Conservation (phyloP, 345 rosid genomes). For the Gossypium arboreum region DNA sequence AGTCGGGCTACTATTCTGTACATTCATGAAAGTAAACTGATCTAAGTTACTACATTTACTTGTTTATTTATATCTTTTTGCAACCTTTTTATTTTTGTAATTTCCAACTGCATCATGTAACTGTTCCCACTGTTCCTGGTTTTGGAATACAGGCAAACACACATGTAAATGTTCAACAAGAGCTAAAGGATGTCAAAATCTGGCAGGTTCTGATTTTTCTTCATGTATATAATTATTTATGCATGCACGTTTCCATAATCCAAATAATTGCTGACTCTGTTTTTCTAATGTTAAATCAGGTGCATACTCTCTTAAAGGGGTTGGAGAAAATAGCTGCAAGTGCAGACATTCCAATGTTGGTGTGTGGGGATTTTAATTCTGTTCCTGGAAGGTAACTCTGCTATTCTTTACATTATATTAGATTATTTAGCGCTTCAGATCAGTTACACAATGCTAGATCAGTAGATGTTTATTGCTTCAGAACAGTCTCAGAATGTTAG, state of each 20-base stretch:
- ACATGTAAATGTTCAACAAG: conserved; percentile 77
- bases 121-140: conserved; percentile 15
- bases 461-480: neutral
- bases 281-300: conserved; percentile 42
- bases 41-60: neutral
- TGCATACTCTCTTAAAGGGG: conserved; percentile 93
- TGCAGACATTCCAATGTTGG: conserved; percentile 98
- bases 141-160: conserved; percentile 75
- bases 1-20: neutral
- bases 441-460: neutral
- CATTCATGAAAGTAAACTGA: neutral
- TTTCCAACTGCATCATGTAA: conserved; percentile 6
- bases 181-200: conserved; percentile 91
- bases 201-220: conserved; percentile 69
- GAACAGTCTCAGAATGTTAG: neutral
- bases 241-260: neutral
- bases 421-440: conserved; percentile 1
- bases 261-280: neutral
- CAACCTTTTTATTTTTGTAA: neutral
- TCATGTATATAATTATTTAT: conserved; percentile 7
- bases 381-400: conserved; percentile 77
- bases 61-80: neutral
- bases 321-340: conserved; percentile 96
- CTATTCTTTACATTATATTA: conserved; percentile 16
- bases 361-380: conserved; percentile 98